Evolutionary conservation across 2,329 filamentous ascomycete species (phyloP), one percentile per base, ranked within the genome.

Genomic region (Microdochium bolleyi): DNA sequence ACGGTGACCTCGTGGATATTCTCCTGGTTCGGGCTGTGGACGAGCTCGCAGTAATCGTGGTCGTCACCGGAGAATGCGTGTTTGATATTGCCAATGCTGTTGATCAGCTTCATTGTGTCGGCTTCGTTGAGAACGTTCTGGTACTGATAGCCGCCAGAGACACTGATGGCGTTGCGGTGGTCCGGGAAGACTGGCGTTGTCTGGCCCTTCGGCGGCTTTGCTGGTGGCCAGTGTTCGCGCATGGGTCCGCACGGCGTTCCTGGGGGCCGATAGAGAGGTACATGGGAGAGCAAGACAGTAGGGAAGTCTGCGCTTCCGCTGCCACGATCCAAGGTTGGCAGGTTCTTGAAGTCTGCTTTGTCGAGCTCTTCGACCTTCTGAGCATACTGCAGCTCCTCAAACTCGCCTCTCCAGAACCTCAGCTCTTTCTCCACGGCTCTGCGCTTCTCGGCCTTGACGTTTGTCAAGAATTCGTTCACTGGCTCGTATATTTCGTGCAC

Each of bases 61-160:
- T 99, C 94, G 62, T 99, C 94, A 11, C 94, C 94, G 0, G 91
- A 96, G 65, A 97, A 99, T 46, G 92, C 87, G 58, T 94, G 87
- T 2, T 83, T 78, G 13, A 97, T 82, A 56, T 94, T 89, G 32
- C 90, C 91, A 32, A 96, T 77, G 57, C 85, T 88, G 55, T 85
- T 79, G 44, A 96, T 74, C 37, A 99, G 74, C 51, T 85, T 83
- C 48, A 83, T 77, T 1, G 92, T 94, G 59, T 96, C 83, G 2
- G 82, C 77, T 50, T 86, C 82, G 50, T 80, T 87, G 24, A 99
- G 80, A 2, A 96, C 92, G 61, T 96, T 99, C 67, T 97, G 92
- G 64, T 99, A 99, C 67, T 99, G 94, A 64, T 96, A 96, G 14
- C 94, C 94, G 16, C 76, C 78, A 10, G 81, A 73, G 16, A 99